These are phyloP conservation scores for Populus simonii DNA, from an alignment of 345 rosid genomes.

Conservation along the genomic window DNA sequence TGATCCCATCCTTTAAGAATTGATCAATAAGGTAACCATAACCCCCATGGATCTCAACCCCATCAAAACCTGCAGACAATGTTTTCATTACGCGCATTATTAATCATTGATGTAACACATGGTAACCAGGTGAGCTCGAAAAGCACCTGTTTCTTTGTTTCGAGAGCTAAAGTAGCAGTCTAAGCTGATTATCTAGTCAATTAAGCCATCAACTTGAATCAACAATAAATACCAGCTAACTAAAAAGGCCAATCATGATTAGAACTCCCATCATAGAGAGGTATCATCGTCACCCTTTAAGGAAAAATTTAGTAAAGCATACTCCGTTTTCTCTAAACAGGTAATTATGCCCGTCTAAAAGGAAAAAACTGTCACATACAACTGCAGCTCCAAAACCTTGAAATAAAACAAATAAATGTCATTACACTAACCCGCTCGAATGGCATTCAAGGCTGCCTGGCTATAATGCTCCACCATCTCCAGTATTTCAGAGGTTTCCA, in stretches of 20 bases:
- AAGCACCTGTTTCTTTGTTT: neutral
- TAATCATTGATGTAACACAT: neutral
- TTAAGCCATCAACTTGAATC: neutral
- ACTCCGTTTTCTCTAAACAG: neutral
- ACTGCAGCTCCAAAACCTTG: neutral
- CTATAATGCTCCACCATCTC: conserved; percentile 55
- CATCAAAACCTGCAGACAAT: conserved; percentile 60
- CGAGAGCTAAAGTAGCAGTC: neutral
- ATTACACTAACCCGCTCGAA: conserved; percentile 56
- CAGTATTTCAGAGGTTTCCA: conserved; percentile 49
- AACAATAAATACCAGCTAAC: neutral
- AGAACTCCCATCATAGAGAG: neutral
- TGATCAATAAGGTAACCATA: conserved; percentile 90
- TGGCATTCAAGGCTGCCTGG: conserved; percentile 60
- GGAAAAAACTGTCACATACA: neutral
- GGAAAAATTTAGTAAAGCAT: neutral
- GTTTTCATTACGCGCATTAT: neutral
- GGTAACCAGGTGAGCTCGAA: neutral
- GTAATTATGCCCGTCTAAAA: neutral
- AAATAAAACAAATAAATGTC: neutral
- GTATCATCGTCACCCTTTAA: neutral
- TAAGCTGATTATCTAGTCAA: neutral
- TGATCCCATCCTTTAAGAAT: conserved; percentile 75
- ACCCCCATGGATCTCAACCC: conserved; percentile 82
- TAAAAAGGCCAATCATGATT: neutral